Evolutionary conservation across 352 stramenopile species (phyloP).

Genomic region (Phytophthora sp.): DNA sequence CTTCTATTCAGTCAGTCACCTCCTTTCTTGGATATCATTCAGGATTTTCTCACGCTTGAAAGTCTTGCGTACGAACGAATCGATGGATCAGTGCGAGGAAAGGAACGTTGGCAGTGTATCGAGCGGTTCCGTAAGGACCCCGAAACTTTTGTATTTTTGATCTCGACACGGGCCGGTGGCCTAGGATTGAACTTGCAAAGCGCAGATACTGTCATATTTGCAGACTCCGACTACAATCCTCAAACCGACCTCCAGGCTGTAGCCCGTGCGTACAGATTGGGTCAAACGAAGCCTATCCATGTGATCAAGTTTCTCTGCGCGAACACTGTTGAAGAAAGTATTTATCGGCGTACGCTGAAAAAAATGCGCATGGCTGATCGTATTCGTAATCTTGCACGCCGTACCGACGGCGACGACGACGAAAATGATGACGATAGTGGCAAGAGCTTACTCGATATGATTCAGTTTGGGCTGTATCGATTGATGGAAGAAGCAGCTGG

Average conservation of each 20-base stretch:
- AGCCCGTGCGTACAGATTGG: slow-evolving; percentile 70
- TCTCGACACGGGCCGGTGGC: slow-evolving; percentile 76
- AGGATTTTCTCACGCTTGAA: slow-evolving; percentile 81
- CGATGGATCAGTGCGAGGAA: slow-evolving; percentile 75
- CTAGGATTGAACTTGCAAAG: slow-evolving; percentile 78
- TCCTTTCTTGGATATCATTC: slow-evolving; percentile 79
- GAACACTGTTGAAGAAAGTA: slow-evolving; percentile 82
- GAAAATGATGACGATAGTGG: slow-evolving; percentile 45
- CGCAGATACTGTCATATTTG: slow-evolving; percentile 86
- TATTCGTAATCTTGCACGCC: slow-evolving; percentile 69
- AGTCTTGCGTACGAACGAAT: slow-evolving; percentile 82
- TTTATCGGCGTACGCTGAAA: slow-evolving; percentile 70
- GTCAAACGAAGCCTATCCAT: slow-evolving; percentile 80
- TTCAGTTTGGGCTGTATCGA: slow-evolving; percentile 80
- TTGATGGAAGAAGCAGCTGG: slow-evolving; percentile 50
- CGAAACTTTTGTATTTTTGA: slow-evolving; percentile 89
- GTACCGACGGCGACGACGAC: slow-evolving; percentile 25
- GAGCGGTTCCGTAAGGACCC: slow-evolving; percentile 85
- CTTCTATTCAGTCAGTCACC: slow-evolving; percentile 84
- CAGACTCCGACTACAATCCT: slow-evolving; percentile 83
- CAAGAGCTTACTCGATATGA: slow-evolving; percentile 65
- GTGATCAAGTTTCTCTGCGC: slow-evolving; percentile 81
- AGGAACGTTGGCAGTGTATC: slow-evolving; percentile 83
- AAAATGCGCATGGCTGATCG: slow-evolving; percentile 81
- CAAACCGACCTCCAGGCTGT: slow-evolving; percentile 76